These are phyloP conservation scores for Ophiocordyceps camponoti-saundersi DNA, from an alignment of 2,329 filamentous ascomycete species.

Conservation along the genomic window DNA sequence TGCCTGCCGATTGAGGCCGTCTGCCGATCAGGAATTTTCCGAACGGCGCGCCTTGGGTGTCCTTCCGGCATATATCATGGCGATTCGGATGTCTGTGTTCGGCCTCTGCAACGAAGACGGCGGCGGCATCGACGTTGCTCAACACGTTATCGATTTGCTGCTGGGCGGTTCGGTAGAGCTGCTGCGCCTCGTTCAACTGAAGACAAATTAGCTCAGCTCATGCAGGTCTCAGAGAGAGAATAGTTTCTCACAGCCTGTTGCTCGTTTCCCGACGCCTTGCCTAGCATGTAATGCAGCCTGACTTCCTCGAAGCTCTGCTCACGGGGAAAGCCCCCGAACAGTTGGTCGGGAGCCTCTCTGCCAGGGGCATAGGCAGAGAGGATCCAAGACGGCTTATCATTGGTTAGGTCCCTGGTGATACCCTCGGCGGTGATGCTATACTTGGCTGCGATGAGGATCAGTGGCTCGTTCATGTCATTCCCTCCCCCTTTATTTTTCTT, in stretches of 20 bases:
- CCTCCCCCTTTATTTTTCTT: too few species aligned
- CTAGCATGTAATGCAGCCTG: conserved; percentile 52
- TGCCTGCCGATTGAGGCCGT: conserved; percentile 9
- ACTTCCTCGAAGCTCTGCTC: conserved; percentile 87
- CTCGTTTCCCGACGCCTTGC: conserved; percentile 41
- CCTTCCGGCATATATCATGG: conserved; percentile 40
- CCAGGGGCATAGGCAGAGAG: conserved; percentile 75
- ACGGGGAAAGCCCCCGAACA: conserved; percentile 62
- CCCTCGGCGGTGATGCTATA: conserved; percentile 38
- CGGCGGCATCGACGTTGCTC: conserved; percentile 52
- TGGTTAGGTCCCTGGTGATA: conserved; percentile 50
- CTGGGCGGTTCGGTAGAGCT: conserved; percentile 45
- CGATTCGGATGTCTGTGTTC: conserved; percentile 62
- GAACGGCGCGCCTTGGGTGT: conserved; percentile 23
- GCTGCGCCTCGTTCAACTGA: conserved; percentile 42
- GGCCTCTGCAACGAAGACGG: conserved; percentile 49
- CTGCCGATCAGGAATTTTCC: conserved; percentile 26
- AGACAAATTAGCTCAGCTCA: background rate
- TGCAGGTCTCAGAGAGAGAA: background rate
- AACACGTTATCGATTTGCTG: conserved; percentile 58
- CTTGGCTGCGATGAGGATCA: conserved; percentile 9
- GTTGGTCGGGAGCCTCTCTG: conserved; percentile 57
- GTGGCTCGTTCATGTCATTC: background rate
- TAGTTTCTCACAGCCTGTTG: conserved; percentile 28
- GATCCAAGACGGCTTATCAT: conserved; percentile 66